These are phyloP conservation scores for Gentiana straminea DNA, from an alignment of 257 asterid species.

Conservation along the genomic window DNA sequence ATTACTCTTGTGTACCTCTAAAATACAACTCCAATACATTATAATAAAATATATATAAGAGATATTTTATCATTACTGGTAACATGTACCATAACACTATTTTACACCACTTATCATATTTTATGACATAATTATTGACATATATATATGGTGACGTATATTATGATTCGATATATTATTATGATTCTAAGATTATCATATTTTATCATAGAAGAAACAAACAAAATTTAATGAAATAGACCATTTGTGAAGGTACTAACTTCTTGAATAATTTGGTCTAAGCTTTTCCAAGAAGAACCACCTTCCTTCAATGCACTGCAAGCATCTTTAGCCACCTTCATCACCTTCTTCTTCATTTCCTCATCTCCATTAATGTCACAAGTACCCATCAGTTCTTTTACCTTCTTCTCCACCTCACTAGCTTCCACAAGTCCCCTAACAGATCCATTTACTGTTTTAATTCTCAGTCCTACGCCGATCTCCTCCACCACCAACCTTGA, in stretches of 20 bases:
- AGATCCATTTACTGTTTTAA: conserved; percentile 31
- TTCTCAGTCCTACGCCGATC: conserved; percentile 37
- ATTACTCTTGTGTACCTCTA: too few relatives aligned
- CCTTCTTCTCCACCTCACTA: conserved; percentile 42
- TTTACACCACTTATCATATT: too few relatives aligned
- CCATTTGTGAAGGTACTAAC: background rate
- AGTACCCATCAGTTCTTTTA: conserved; percentile 34
- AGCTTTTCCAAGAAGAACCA: conserved; percentile 38
- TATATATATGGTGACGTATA: too few relatives aligned
- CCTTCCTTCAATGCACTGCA: conserved; percentile 25
- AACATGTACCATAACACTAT: too few relatives aligned
- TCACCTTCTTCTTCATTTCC: conserved; percentile 34
- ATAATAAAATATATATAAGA: too few relatives aligned
- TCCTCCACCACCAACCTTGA: conserved; percentile 48
- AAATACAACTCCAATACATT: too few relatives aligned
- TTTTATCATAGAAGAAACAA: too few relatives aligned
- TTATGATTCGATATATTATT: too few relatives aligned
- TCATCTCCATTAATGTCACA: conserved; percentile 24
- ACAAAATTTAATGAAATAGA: too few relatives aligned
- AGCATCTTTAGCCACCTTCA: conserved; percentile 25
- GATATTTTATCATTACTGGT: too few relatives aligned
- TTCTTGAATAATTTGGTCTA: conserved; percentile 30
- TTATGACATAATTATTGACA: too few relatives aligned
- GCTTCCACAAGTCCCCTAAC: conserved; percentile 42
- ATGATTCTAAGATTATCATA: too few relatives aligned